Conservation (phyloP, 257 asterid species). For the Nicotiana attenuata region DNA sequence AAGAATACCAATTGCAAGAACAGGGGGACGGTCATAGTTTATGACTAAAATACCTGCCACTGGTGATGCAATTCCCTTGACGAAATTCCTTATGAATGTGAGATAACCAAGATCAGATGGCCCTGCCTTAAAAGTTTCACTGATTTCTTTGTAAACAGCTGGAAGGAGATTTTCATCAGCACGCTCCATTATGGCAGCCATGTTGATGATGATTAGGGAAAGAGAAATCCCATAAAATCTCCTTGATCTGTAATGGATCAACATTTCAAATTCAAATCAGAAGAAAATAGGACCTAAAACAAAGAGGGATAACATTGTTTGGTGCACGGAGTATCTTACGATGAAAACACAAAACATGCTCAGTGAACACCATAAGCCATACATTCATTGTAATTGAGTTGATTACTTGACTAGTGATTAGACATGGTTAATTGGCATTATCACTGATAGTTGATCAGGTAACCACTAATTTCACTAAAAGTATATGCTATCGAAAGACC, state of each 20-base stretch:
- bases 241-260: conserved; percentile 40
- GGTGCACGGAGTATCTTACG: background rate
- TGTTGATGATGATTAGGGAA: conserved; percentile 75
- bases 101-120: conserved; percentile 97
- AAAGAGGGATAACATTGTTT: background rate
- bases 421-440: too few relatives aligned
- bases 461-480: too few relatives aligned
- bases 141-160: conserved; percentile 96
- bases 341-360: too few relatives aligned
- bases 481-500: background rate
- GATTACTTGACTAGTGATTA: too few relatives aligned
- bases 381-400: too few relatives aligned
- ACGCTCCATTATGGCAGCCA: conserved; percentile 99
- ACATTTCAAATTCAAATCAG: background rate
- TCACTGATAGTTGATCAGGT: too few relatives aligned
- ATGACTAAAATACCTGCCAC: conserved; percentile 81
- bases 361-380: background rate
- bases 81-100: conserved; percentile 72
- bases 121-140: conserved; percentile 85
- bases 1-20: conserved; percentile 81
- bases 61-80: conserved; percentile 89
- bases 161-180: conserved; percentile 99
- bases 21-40: conserved; percentile 84
- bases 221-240: conserved; percentile 71
- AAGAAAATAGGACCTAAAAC: background rate